Conservation (phyloP, 192 early-diverging fungal genomes). For the Coemansia sp. region DNA sequence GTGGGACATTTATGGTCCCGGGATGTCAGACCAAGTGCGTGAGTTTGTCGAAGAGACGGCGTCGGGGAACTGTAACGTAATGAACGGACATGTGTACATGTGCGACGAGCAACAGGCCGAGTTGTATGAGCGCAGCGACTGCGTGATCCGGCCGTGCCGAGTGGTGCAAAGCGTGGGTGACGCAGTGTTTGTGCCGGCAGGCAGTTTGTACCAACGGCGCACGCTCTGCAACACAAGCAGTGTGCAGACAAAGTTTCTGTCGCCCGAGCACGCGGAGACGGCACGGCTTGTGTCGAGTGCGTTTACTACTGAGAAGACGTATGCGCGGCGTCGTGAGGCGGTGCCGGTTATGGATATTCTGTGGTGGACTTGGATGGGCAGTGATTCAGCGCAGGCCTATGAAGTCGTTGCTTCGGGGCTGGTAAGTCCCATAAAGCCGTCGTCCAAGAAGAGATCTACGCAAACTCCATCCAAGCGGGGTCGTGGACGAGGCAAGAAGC, state of each 20-base stretch:
- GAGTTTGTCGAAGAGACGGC: slow-evolving; percentile 30
- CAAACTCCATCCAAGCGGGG: neutral
- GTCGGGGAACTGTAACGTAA: neutral
- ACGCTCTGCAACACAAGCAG: slow-evolving; percentile 61
- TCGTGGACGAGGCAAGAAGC: neutral
- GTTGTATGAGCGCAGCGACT: slow-evolving; percentile 38
- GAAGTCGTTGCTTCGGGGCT: slow-evolving; percentile 3
- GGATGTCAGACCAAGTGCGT: slow-evolving; percentile 34
- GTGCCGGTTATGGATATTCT: slow-evolving; percentile 46
- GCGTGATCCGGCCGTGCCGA: slow-evolving; percentile 43
- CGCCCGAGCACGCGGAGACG: slow-evolving; percentile 48
- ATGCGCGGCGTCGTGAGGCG: slow-evolving; percentile 18
- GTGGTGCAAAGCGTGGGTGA: slow-evolving; percentile 67
- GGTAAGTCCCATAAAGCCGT: neutral
- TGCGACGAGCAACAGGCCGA: slow-evolving; percentile 4
- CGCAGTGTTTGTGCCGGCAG: slow-evolving; percentile 73
- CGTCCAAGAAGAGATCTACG: slow-evolving; percentile 8
- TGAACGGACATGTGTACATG: slow-evolving; percentile 13
- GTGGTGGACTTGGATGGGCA: slow-evolving; percentile 47
- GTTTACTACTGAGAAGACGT: slow-evolving; percentile 1
- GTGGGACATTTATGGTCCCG: slow-evolving; percentile 64
- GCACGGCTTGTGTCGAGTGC: slow-evolving; percentile 18
- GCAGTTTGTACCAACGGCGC: slow-evolving; percentile 66
- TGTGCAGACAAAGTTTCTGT: slow-evolving; percentile 63
- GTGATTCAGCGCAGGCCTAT: neutral